Percentiles rank a stretch among this genome's conserved stretches.
These are phyloP conservation scores for Parathielavia appendiculata DNA, from an alignment of 495 filamentous ascomycete genomes.

Conservation along the genomic window DNA sequence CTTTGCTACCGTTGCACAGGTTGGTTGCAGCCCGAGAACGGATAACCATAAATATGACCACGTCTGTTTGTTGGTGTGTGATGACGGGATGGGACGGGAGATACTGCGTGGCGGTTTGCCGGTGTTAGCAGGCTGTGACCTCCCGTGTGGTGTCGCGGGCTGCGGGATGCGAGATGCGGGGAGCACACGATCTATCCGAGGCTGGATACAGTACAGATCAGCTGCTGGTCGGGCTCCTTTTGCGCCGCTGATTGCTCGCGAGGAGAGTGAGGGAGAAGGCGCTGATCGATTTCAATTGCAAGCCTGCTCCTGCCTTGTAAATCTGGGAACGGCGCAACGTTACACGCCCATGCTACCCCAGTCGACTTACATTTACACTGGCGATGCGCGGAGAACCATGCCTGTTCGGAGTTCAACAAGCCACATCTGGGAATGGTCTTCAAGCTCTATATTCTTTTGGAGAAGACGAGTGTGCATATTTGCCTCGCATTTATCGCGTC, in stretches of 20 bases:
- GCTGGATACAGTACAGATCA: slow-evolving; percentile 7
- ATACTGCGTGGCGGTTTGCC: too few species aligned
- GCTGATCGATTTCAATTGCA: slow-evolving; percentile 15
- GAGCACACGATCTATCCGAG: slow-evolving; percentile 5
- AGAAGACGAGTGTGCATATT: not conserved
- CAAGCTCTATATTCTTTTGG: not conserved
- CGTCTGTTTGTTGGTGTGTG: slow-evolving; percentile 5
- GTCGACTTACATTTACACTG: not conserved
- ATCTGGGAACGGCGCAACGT: slow-evolving; percentile 26
- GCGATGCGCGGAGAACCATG: slow-evolving; percentile 3
- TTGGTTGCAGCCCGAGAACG: slow-evolving; percentile 12
- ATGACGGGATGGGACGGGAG: not conserved
- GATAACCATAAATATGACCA: slow-evolving; percentile 4
- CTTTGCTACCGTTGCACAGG: slow-evolving; percentile 12
- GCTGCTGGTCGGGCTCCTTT: slow-evolving; percentile 3
- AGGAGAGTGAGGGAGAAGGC: not conserved
- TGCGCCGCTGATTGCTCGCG: not conserved
- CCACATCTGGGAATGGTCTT: not conserved
- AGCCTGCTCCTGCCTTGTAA: not conserved
- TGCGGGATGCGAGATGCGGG: not conserved
- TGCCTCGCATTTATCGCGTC: too few species aligned
- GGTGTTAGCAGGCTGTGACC: not conserved
- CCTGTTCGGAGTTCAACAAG: not conserved
- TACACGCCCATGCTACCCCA: slow-evolving; percentile 19
- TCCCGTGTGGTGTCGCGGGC: not conserved